Base-by-base conservation (phyloP, 1,139 yeast genomes). In the Eremothecium gossypii region DNA sequence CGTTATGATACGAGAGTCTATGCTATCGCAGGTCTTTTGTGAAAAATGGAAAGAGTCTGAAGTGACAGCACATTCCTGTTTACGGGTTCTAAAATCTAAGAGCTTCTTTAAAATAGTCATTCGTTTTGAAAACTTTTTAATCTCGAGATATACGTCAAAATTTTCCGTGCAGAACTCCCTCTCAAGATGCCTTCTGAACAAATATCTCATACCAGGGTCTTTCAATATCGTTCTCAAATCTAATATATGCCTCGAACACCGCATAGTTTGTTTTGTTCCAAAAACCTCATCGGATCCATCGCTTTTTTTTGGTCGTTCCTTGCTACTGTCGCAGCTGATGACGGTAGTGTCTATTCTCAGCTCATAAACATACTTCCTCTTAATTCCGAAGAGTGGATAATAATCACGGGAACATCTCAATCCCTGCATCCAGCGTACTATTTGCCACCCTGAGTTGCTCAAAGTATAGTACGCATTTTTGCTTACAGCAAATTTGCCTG, bases 171-270 rank as follows among this genome's bases (percentile, higher is more conserved):
- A 85, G 47, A 70, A 73, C 43, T 78, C 83, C 12, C 69, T 70
- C 38, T 71, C 76, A 41, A 87, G 63, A 57, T 83, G 86, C 20
- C 68, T 67, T 43, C 76, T 70, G 61, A 89, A 86, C 9, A 86
- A 64, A 48, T 77, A 74, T 40, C 81, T 69, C 64, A 82, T 64
- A 0, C 95, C 97, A 0, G 96, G 95, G 55, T 89, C 96, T 3
- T 64, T 63, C 11, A 87, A 58, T 3, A 83, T 70, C 8, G 68
- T 67, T 32, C 67, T 63, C 30, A 85, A 61, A 14, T 34, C 37
- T 17, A 34, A 27, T 10, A 17, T 17, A 29, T 11, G 27, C 6
- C 13, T 29, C 8, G 27, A 7, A 10, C 14, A 6, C 14, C 20
- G 50, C 8, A 52, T 33, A 17, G 5, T 4, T 0, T 12, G 10